phyloP scores from a whole-genome alignment of 768 basidiomycete genomes.

The Pulveroboletus sp. region DNA sequence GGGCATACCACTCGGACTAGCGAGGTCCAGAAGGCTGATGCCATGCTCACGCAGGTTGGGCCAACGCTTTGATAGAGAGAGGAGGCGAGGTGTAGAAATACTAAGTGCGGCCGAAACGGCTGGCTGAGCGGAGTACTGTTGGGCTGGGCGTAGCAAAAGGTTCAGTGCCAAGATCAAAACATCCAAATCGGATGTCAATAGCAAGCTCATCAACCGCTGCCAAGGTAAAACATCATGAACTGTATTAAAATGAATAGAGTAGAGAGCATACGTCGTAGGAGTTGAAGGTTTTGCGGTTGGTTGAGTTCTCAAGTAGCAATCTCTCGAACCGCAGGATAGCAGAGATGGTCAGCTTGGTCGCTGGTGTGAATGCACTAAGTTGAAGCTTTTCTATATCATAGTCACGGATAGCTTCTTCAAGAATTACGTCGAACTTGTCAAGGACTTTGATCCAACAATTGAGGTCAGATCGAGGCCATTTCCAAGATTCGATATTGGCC shows the following conservation, averaged over 20 bases:
- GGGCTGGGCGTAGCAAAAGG: conserved; percentile 85
- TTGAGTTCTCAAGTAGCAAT: conserved; percentile 92
- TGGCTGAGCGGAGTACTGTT: conserved; percentile 89
- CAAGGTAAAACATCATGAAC: conserved; percentile 5
- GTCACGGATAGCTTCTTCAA: conserved; percentile 76
- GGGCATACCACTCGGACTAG: conserved; percentile 45
- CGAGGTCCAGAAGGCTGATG: conserved; percentile 70
- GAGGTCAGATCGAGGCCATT: conserved; percentile 93
- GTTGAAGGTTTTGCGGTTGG: conserved; percentile 92
- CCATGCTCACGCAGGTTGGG: conserved; percentile 77
- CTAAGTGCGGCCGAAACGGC: conserved; percentile 79
- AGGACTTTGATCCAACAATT: conserved; percentile 95
- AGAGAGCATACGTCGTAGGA: conserved; percentile 87
- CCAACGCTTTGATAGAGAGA: conserved; percentile 83
- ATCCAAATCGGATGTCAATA: conserved; percentile 86
- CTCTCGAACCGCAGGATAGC: conserved; percentile 87
- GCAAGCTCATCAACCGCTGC: conserved; percentile 84
- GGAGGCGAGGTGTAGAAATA: conserved; percentile 75
- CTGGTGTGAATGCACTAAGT: conserved; percentile 67
- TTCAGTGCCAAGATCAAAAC: conserved; percentile 79
- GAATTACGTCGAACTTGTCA: conserved; percentile 89
- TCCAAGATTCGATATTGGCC: conserved; percentile 73
- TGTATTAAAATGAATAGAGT: neutral
- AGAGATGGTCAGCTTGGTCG: conserved; percentile 67
- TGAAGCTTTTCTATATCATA: conserved; percentile 88